Evolutionary conservation across 2,329 filamentous ascomycete genomes (phyloP).

Genomic region (Mycosphaerella sp.): DNA sequence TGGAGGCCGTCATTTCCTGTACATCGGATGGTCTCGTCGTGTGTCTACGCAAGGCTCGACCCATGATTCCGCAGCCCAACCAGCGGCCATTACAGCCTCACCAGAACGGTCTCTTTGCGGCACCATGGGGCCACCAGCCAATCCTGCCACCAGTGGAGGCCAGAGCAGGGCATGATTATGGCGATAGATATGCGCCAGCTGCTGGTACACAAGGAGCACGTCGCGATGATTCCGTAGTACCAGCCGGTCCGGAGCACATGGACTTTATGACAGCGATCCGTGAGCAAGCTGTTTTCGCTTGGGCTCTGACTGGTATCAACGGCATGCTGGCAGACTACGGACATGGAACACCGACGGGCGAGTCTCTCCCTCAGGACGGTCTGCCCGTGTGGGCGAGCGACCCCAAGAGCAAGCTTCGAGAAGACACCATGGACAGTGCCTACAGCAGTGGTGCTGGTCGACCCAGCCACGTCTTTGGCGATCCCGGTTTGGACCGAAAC

Average conservation of each 20-base stretch:
- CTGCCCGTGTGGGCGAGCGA: constrained; percentile 51
- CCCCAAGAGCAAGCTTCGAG: constrained; percentile 10
- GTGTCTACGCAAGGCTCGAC: constrained; percentile 66
- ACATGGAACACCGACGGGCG: constrained; percentile 56
- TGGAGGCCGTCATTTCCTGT: constrained; percentile 87
- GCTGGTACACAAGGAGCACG: constrained; percentile 31
- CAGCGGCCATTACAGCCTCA: constrained; percentile 42
- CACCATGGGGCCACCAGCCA: constrained; percentile 69
- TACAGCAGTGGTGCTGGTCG: constrained; percentile 3
- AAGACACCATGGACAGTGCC: constrained; percentile 7
- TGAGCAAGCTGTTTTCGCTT: constrained; percentile 82
- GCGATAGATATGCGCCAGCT: constrained; percentile 34
- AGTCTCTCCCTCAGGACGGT: constrained; percentile 55
- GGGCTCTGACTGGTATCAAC: constrained; percentile 75
- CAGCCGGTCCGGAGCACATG: constrained; percentile 49
- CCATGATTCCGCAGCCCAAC: constrained; percentile 57
- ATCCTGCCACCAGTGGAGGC: constrained; percentile 43
- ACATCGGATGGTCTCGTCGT: constrained; percentile 83
- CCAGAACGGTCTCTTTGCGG: constrained; percentile 65
- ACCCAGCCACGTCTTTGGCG: constrained; percentile 27
- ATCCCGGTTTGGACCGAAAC: constrained; percentile 27
- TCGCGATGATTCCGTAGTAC: constrained; percentile 28
- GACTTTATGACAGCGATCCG: constrained; percentile 74
- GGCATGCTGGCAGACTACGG: constrained; percentile 61
- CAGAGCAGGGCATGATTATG: constrained; percentile 27